These are phyloP conservation scores for Kluyveromyces siamensis DNA, from an alignment of 805 yeast genomes.

Conservation along the genomic window DNA sequence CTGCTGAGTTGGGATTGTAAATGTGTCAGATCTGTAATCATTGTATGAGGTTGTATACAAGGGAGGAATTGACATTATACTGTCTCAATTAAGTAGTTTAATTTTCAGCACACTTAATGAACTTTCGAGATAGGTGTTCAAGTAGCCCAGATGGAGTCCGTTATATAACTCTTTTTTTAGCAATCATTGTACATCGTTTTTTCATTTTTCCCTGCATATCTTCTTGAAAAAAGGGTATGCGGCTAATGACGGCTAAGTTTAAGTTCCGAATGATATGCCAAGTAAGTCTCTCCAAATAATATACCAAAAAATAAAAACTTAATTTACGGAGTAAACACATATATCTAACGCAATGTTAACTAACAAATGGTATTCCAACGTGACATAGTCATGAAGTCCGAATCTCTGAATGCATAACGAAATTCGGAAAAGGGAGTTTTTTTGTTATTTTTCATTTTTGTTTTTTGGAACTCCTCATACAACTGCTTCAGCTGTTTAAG, in stretches of 20 bases:
- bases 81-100: no score
- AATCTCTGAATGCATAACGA: no score
- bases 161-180: neutral
- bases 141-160: neutral
- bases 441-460: no score
- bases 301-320: no score
- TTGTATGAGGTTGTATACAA: constrained; percentile 20
- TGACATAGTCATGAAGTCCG: no score
- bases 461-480: no score
- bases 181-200: neutral
- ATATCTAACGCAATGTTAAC: neutral
- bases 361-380: neutral
- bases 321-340: neutral
- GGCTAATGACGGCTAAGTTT: neutral
- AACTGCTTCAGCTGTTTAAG: no score
- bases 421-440: no score
- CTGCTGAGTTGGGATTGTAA: constrained; percentile 63
- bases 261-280: neutral
- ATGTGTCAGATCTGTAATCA: constrained; percentile 63
- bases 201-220: neutral
- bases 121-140: no score
- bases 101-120: no score
- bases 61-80: constrained; percentile 4
- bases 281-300: neutral
- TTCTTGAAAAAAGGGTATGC: neutral